These are phyloP conservation scores for Rhazya stricta DNA, from an alignment of 257 asterid genomes.

Conservation along the genomic window DNA sequence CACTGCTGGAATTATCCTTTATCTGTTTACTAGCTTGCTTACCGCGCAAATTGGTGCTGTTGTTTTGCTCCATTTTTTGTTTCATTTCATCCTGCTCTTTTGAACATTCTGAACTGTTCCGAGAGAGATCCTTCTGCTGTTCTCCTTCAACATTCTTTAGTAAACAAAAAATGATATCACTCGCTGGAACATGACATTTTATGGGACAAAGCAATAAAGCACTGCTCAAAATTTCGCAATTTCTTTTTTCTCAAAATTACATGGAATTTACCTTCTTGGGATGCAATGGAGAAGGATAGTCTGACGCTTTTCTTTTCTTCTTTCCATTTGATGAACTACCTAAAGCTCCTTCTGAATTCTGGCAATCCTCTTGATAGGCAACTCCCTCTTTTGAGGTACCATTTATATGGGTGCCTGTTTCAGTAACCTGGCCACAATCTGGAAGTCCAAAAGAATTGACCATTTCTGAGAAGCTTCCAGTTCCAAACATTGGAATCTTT, in stretches of 20 bases:
- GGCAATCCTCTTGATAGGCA: conserved; percentile 35
- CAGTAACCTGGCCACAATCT: conserved; percentile 33
- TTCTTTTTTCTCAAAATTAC: neutral
- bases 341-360: conserved; percentile 30
- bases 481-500: conserved; percentile 55
- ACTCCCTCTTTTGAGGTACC: conserved; percentile 25
- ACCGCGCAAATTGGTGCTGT: conserved; percentile 24
- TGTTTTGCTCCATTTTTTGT: conserved; percentile 37
- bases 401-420: conserved; percentile 22
- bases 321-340: conserved; percentile 49
- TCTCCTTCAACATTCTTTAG: conserved; percentile 51
- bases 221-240: neutral
- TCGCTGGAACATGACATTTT: conserved; percentile 5
- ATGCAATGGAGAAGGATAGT: conserved; percentile 26
- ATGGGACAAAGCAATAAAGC: neutral
- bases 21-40: conserved; percentile 52
- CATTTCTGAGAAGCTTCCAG: conserved; percentile 59
- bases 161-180: conserved; percentile 9
- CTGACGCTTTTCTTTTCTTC: conserved; percentile 56
- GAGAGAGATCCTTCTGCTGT: conserved; percentile 41
- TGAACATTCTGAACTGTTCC: conserved; percentile 42
- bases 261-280: conserved; percentile 34
- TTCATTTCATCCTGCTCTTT: conserved; percentile 44
- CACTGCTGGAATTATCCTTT: conserved; percentile 42
- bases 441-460: conserved; percentile 38